Evolutionary conservation across 495 filamentous ascomycete species (phyloP).

Genomic region (Penicillium subrubescens): DNA sequence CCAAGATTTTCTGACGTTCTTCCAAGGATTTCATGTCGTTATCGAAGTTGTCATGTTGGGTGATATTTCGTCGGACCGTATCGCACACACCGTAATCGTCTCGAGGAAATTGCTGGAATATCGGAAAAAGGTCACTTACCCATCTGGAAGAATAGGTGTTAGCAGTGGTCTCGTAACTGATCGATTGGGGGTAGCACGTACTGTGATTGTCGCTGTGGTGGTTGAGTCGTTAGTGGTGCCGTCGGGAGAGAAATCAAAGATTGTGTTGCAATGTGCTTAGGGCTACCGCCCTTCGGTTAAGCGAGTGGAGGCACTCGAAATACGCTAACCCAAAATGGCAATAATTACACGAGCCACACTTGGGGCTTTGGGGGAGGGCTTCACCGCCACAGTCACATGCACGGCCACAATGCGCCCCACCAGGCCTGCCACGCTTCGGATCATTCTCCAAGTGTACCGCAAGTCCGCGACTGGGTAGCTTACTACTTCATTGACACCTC

Average conservation of each 20-base stretch:
- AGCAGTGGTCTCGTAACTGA: conserved; percentile 29
- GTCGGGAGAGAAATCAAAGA: conserved; percentile 46
- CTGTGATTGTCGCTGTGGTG: conserved; percentile 60
- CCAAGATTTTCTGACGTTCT: not conserved
- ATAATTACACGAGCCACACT: conserved; percentile 1
- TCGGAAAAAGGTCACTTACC: conserved; percentile 50
- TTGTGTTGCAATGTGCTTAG: conserved; percentile 53
- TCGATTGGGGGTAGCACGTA: conserved; percentile 36
- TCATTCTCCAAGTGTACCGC: not conserved
- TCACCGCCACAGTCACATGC: conserved; percentile 14
- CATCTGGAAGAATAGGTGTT: conserved; percentile 49
- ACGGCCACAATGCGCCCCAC: conserved; percentile 16
- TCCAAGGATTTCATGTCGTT: not conserved
- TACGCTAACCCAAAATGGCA: not conserved
- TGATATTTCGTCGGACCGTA: conserved; percentile 23
- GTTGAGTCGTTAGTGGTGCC: conserved; percentile 48
- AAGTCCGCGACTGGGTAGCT: conserved; percentile 1
- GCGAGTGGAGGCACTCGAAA: conserved; percentile 38
- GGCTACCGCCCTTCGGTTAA: conserved; percentile 52
- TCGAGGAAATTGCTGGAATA: conserved; percentile 27
- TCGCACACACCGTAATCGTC: conserved; percentile 38
- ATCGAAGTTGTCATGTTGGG: conserved; percentile 16
- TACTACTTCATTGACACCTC: not conserved
- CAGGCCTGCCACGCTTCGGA: not conserved
- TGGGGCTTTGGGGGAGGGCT: conserved; percentile 4